These are phyloP conservation scores for Cutaneotrichosporon mucoides DNA, from an alignment of 1,284 basidiomycete genomes.

Conservation along the genomic window DNA sequence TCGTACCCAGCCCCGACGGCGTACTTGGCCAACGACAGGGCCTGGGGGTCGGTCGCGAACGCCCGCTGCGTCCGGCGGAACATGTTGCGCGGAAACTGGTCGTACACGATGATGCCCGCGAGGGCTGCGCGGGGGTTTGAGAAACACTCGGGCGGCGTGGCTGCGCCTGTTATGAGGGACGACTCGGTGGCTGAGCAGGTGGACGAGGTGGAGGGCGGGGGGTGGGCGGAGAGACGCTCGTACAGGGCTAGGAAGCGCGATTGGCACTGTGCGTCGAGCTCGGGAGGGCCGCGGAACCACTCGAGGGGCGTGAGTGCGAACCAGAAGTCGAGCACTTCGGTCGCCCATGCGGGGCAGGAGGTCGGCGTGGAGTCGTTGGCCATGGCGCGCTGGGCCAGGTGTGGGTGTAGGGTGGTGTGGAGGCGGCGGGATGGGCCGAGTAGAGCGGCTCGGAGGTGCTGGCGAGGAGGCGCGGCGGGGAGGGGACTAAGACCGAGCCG, in stretches of 20 bases:
- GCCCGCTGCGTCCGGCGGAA: slow-evolving; percentile 4
- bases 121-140: slow-evolving; percentile 1
- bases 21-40: slow-evolving; percentile 4
- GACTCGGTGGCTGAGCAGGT: neutral
- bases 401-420: too few relatives aligned
- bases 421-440: too few relatives aligned
- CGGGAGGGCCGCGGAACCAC: too few relatives aligned
- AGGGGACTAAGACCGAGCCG: too few relatives aligned
- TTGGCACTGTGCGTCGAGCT: neutral
- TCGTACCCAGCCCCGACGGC: slow-evolving; percentile 9
- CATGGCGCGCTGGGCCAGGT: too few relatives aligned
- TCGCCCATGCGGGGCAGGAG: too few relatives aligned
- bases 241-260: neutral
- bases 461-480: too few relatives aligned
- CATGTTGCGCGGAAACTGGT: slow-evolving; percentile 15
- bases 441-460: too few relatives aligned
- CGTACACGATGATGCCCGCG: slow-evolving; percentile 5
- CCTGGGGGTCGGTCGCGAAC: slow-evolving; percentile 8
- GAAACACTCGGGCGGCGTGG: neutral
- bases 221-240: neutral
- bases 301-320: too few relatives aligned
- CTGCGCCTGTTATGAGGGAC: neutral
- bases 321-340: too few relatives aligned
- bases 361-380: too few relatives aligned
- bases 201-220: neutral